Conservation (phyloP, 2,329 filamentous ascomycete species). For the Hortaea sp. region DNA sequence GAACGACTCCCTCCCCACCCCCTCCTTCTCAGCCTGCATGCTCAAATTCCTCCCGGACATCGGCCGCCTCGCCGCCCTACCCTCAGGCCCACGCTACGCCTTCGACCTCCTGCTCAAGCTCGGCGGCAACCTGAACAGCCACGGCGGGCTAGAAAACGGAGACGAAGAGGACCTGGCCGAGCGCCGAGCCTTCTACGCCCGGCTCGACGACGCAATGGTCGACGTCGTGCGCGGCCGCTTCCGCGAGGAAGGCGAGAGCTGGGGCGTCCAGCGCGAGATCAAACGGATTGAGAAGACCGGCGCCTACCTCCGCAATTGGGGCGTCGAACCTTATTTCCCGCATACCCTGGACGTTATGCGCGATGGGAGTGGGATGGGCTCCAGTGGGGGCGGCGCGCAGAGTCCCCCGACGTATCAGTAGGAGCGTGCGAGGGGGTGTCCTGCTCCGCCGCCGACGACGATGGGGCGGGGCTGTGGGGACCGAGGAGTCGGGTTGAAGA, state of each 20-base stretch:
- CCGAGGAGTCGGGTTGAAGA: neutral
- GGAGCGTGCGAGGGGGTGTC: neutral
- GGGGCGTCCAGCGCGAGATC: constrained; percentile 42
- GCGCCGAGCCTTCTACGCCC: constrained; percentile 40
- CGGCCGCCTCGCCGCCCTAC: constrained; percentile 38
- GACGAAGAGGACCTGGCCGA: constrained; percentile 39
- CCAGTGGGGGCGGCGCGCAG: neutral
- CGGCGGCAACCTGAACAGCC: constrained; percentile 45
- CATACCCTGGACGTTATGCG: constrained; percentile 41
- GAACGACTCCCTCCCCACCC: constrained; percentile 43
- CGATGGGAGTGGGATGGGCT: constrained; percentile 11
- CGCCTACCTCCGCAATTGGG: constrained; percentile 41
- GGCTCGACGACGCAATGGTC: constrained; percentile 42
- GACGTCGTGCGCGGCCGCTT: constrained; percentile 43
- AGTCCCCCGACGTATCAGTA: neutral
- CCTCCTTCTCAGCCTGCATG: constrained; percentile 45
- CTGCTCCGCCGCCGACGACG: neutral
- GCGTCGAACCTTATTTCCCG: constrained; percentile 45
- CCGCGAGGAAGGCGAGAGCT: constrained; percentile 40
- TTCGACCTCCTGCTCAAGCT: constrained; percentile 47
- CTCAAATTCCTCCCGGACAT: constrained; percentile 47
- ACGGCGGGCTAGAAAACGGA: constrained; percentile 41
- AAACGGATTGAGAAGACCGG: constrained; percentile 48
- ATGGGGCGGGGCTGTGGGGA: neutral
- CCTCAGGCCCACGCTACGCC: constrained; percentile 38